A percentile compares a stretch with the other conserved stretches of the same genome.
Evolutionary conservation across 805 yeast species (phyloP).

Genomic region (Candida montana): DNA sequence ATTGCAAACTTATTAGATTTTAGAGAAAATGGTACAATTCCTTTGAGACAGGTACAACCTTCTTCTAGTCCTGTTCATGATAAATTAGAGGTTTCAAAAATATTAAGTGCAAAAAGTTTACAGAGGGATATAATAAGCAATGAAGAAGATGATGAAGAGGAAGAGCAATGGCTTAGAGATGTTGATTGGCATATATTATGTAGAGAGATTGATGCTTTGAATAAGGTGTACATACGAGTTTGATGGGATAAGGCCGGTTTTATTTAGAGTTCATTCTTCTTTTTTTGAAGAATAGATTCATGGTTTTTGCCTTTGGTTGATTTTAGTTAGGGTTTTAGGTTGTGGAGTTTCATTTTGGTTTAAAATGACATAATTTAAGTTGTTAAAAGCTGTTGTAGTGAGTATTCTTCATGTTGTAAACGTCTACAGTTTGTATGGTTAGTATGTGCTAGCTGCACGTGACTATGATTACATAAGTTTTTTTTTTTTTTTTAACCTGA

Average conservation of each 20-base stretch:
- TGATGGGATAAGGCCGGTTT: not conserved
- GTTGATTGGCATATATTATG: slow-evolving; percentile 89
- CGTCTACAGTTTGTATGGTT: too few relatives aligned
- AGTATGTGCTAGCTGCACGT: too few relatives aligned
- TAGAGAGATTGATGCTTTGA: slow-evolving; percentile 73
- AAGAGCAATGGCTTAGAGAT: slow-evolving; percentile 41
- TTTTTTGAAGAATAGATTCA: too few relatives aligned
- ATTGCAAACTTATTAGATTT: slow-evolving; percentile 5
- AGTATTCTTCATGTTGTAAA: too few relatives aligned
- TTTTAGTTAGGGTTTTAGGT: not conserved
- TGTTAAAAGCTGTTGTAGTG: too few relatives aligned
- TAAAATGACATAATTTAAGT: too few relatives aligned
- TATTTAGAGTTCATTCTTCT: too few relatives aligned
- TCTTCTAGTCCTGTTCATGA: slow-evolving; percentile 6
- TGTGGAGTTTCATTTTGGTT: not conserved
- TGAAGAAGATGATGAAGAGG: slow-evolving; percentile 7
- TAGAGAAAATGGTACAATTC: slow-evolving; percentile 2
- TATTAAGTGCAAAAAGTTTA: slow-evolving; percentile 13
- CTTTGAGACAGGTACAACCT: slow-evolving; percentile 9
- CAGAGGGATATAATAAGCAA: not conserved
- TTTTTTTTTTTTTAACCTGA: too few relatives aligned
- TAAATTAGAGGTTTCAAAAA: not conserved
- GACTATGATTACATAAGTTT: too few relatives aligned
- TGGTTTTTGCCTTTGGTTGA: not conserved
- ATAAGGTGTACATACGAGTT: slow-evolving; percentile 35